Conservation (phyloP, 176 grass and related monocot genomes). For the Dendrocalamus sinicus region DNA sequence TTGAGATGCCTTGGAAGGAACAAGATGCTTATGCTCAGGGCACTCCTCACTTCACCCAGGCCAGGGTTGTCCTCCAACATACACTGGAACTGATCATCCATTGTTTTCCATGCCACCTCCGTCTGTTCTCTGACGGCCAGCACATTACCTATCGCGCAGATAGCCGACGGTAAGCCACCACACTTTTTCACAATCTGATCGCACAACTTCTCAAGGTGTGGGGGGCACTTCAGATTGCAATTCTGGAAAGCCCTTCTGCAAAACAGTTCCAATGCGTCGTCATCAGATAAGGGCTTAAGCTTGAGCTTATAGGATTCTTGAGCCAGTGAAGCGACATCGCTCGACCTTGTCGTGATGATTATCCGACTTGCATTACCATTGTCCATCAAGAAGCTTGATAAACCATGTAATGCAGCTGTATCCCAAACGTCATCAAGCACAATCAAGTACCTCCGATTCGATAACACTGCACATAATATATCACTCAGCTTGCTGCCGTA, state of each 20-base stretch:
- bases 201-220: background rate
- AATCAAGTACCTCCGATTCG: background rate
- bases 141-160: slow-evolving; percentile 31
- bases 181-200: slow-evolving; percentile 44
- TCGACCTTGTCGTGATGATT: slow-evolving; percentile 41
- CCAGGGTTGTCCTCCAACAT: slow-evolving; percentile 32
- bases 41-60: slow-evolving; percentile 33
- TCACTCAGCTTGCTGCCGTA: background rate
- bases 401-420: background rate
- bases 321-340: slow-evolving; percentile 29
- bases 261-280: background rate
- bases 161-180: slow-evolving; percentile 30
- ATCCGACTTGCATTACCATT: slow-evolving; percentile 3
- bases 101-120: slow-evolving; percentile 25
- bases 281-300: slow-evolving; percentile 26
- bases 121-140: slow-evolving; percentile 17
- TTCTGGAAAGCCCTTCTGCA: background rate
- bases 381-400: background rate
- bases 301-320: slow-evolving; percentile 19
- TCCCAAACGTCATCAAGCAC: background rate
- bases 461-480: background rate
- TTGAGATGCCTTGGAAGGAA: slow-evolving; percentile 37
- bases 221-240: background rate
- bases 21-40: slow-evolving; percentile 38
- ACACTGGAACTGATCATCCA: slow-evolving; percentile 39